Conservation (phyloP, 2,329 filamentous ascomycete species). For the Trichoderma koningiopsis region DNA sequence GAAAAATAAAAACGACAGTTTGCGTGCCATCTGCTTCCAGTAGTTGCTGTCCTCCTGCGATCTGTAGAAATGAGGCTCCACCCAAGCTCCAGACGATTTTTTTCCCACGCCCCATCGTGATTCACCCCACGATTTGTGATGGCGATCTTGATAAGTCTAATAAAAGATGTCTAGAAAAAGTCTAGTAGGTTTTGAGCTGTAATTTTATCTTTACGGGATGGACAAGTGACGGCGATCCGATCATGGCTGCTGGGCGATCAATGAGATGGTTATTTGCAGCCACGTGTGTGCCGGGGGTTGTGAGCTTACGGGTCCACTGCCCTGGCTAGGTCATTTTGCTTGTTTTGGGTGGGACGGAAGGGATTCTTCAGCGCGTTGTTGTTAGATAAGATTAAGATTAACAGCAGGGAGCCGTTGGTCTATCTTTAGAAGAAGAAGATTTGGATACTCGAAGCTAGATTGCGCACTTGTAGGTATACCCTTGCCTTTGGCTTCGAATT, state of each 20-base stretch:
- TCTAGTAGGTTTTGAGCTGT: not conserved
- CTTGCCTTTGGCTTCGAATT: not conserved
- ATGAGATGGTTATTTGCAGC: constrained; percentile 3
- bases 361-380: not conserved
- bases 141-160: constrained; percentile 12
- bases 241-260: not conserved
- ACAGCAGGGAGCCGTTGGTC: not conserved
- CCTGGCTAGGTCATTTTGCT: not conserved
- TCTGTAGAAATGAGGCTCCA: not conserved
- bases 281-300: constrained; percentile 14
- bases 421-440: not conserved
- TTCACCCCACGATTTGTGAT: constrained; percentile 3
- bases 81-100: not conserved
- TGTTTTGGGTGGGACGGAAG: not conserved
- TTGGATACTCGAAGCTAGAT: not conserved
- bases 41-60: not conserved
- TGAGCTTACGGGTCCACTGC: constrained; percentile 10
- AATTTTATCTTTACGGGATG: not conserved
- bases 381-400: not conserved
- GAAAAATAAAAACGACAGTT: not conserved
- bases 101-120: not conserved
- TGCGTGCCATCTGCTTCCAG: not conserved
- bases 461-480: not conserved
- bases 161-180: constrained; percentile 1
- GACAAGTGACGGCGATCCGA: not conserved